Conservation (phyloP, 2,329 filamentous ascomycete genomes). For the Diaporthe ilicicola region DNA sequence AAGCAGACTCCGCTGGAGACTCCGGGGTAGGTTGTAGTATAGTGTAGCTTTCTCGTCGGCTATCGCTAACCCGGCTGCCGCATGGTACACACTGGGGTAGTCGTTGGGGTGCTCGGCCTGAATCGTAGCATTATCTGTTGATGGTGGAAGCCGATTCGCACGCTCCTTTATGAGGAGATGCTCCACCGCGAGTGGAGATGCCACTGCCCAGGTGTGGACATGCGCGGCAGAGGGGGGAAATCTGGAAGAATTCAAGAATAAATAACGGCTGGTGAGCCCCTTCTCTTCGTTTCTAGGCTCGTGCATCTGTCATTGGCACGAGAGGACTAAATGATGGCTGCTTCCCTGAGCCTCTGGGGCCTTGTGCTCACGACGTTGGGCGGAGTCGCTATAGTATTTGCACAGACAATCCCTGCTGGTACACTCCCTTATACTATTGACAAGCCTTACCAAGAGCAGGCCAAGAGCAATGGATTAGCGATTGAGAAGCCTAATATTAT, state of each 20-base stretch:
- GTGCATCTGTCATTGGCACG: background rate
- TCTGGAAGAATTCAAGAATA: background rate
- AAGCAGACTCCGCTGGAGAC: background rate
- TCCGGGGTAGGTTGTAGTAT: background rate
- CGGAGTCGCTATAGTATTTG: background rate
- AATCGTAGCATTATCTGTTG: background rate
- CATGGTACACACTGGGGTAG: background rate
- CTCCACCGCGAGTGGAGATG: background rate
- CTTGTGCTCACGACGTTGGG: background rate
- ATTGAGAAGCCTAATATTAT: conserved; percentile 11
- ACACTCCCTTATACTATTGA: background rate
- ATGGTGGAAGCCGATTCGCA: background rate
- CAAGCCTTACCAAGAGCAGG: background rate
- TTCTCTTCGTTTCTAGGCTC: background rate
- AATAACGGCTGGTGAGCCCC: background rate
- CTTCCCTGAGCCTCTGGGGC: background rate
- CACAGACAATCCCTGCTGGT: background rate
- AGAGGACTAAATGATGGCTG: background rate
- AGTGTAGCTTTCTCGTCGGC: background rate
- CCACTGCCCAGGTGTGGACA: background rate
- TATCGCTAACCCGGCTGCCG: background rate
- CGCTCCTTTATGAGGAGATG: background rate
- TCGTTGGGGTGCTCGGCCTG: background rate
- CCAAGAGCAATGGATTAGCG: background rate
- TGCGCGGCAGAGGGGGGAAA: background rate